Conservation (phyloP, 2,329 filamentous ascomycete genomes). For the Aspergillus pseudotamarii region DNA sequence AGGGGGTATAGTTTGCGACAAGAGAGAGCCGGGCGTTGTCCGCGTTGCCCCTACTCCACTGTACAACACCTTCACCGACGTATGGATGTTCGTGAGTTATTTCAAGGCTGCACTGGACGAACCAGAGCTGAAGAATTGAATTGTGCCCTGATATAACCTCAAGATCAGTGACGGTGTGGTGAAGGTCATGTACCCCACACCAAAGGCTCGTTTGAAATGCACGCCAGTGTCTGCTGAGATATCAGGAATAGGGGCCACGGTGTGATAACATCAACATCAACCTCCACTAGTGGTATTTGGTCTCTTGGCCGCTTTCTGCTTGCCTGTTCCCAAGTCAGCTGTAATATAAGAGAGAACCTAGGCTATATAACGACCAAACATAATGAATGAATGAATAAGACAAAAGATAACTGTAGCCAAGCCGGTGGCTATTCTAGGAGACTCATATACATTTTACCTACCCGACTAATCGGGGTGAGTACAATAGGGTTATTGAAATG, state of each 20-base stretch:
- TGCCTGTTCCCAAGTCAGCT: neutral
- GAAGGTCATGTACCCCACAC: neutral
- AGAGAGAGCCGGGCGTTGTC: constrained; percentile 81
- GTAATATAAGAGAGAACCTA: neutral
- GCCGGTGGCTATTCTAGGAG: neutral
- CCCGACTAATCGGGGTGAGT: too few species aligned
- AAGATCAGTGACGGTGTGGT: neutral
- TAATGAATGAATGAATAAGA: neutral
- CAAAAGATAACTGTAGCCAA: neutral
- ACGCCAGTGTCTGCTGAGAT: neutral
- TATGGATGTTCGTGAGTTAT: constrained; percentile 57
- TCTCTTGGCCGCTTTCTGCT: neutral
- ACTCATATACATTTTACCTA: neutral
- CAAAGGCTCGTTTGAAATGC: neutral
- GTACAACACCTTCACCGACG: constrained; percentile 78
- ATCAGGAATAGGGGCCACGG: neutral
- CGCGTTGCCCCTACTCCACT: constrained; percentile 78
- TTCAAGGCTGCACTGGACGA: constrained; percentile 34
- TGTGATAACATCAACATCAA: neutral
- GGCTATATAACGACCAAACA: neutral
- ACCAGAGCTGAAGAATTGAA: neutral
- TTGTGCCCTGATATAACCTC: neutral
- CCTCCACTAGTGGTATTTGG: too few species aligned
- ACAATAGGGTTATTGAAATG: neutral
- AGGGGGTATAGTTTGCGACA: constrained; percentile 76